Evolutionary conservation across 208 protist genomes (phyloP), one percentile per base, ranked within the genome.

Genomic region (Wallacemonas rigidus): DNA sequence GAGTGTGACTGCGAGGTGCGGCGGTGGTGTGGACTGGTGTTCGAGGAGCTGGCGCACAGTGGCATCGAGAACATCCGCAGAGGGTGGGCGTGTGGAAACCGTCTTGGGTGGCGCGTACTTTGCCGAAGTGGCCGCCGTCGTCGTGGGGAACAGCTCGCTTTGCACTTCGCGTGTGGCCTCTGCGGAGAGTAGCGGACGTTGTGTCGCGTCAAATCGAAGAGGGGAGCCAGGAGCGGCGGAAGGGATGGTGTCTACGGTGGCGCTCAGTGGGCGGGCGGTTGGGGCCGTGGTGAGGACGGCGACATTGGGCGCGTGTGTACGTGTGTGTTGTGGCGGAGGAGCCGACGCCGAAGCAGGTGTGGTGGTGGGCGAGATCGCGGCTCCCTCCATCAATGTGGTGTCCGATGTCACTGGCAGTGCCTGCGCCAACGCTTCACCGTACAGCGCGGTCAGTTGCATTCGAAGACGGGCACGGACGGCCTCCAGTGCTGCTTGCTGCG

Each of bases 401-500:
- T 26, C 26, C 26, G 26, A 26, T 26, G 60, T 65, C 11, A 61
- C 69, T n/a, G 41, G 57, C 1, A 78, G 69, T 3, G 45, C 44
- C 36, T 68, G 62, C 4, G 43, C 43, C 53, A 79, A 86, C 11
- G 72, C 70, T 8, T 80, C 58, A 2, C 75, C 74, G 69, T 88
- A 94, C 17, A 94, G 3, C 9, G 77, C 80, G 40, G 79, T 79
- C 11, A 94, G 72, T 70, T 85, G 80, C 63, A 65, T 74, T 5
- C 71, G 77, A 36, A 81, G 51, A 26, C 53, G 36, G 7, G 9
- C 54, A 0, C 75, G 75, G 8, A 72, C 74, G 2, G 74, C 77
- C 58, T 86, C 86, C 44, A 72, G 74, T 4, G 57, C 71, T 6
- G 70, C 75, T 9, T 72, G 48, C 38, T 75, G 77, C 58, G 81